Evolutionary conservation across 202 grass and related monocot species (phyloP).

Genomic region (Schoenoplectus tabernaemontani): DNA sequence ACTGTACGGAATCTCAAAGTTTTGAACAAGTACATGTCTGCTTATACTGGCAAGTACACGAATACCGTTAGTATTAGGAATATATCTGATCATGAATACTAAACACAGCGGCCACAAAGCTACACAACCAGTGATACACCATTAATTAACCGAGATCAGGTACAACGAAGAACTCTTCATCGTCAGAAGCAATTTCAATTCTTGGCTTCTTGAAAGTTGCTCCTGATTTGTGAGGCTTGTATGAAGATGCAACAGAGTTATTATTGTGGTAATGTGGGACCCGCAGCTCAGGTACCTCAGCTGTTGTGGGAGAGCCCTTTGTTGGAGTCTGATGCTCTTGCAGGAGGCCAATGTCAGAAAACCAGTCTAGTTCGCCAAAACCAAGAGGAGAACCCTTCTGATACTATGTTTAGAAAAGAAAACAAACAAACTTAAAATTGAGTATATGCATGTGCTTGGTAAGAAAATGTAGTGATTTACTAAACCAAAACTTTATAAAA

Average conservation of each 20-base stretch:
- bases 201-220: conserved; percentile 51
- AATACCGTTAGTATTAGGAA: background rate
- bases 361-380: conserved; percentile 76
- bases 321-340: conserved; percentile 32
- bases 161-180: conserved; percentile 67
- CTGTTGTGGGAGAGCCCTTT: conserved; percentile 31
- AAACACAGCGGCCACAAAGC: background rate
- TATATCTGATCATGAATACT: background rate
- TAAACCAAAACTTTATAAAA: no score
- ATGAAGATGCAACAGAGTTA: conserved; percentile 22
- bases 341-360: conserved; percentile 62
- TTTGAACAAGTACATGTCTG: background rate
- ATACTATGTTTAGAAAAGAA: conserved; percentile 28
- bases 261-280: conserved; percentile 29
- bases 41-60: background rate
- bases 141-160: conserved; percentile 64
- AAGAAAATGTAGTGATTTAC: no score
- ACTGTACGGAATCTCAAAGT: background rate
- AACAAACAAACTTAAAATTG: conserved; percentile 18
- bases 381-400: conserved; percentile 51
- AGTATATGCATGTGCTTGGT: background rate
- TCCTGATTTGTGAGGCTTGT: conserved; percentile 32
- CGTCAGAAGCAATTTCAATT: conserved; percentile 51
- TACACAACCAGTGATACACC: background rate
- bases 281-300: conserved; percentile 55